Conservation (phyloP, 768 basidiomycete genomes). For the Lenzites betulinus region DNA sequence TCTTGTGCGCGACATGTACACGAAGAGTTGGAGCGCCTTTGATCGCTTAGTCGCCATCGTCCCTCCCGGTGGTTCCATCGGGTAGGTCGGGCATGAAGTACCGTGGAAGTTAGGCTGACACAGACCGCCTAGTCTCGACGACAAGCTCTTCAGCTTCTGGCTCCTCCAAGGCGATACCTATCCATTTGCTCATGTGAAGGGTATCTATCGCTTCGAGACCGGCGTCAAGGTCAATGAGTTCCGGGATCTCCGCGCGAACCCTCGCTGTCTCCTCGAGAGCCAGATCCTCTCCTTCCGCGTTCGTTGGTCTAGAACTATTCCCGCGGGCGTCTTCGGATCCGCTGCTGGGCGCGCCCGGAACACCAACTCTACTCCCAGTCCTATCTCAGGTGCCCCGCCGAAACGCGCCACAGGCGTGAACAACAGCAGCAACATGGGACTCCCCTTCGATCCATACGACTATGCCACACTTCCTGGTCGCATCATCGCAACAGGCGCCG, state of each 20-base stretch:
- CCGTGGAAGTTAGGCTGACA: neutral
- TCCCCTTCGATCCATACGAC: constrained; percentile 82
- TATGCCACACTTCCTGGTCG: constrained; percentile 62
- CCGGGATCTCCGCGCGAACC: constrained; percentile 86
- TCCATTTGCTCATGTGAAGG: constrained; percentile 78
- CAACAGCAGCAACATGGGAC: constrained; percentile 52
- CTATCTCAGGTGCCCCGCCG: constrained; percentile 20
- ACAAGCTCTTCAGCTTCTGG: constrained; percentile 92
- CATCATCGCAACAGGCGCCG: constrained; percentile 73
- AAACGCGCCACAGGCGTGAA: constrained; percentile 20
- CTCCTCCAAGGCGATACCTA: constrained; percentile 76
- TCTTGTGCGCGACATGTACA: constrained; percentile 87
- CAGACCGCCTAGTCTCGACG: constrained; percentile 63
- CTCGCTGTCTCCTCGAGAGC: constrained; percentile 81
- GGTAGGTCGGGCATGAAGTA: constrained; percentile 47
- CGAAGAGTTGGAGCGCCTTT: constrained; percentile 91
- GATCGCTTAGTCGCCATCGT: constrained; percentile 87
- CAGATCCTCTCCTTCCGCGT: constrained; percentile 82
- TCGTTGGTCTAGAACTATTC: constrained; percentile 74
- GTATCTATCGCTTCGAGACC: constrained; percentile 85
- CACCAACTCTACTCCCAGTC: constrained; percentile 29
- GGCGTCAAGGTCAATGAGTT: constrained; percentile 89
- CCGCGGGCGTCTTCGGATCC: constrained; percentile 65
- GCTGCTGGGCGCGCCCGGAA: constrained; percentile 34
- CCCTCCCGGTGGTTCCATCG: constrained; percentile 88